These are phyloP conservation scores for Diutina mesorugosa DNA, from an alignment of 1,139 yeast genomes.

Conservation along the genomic window DNA sequence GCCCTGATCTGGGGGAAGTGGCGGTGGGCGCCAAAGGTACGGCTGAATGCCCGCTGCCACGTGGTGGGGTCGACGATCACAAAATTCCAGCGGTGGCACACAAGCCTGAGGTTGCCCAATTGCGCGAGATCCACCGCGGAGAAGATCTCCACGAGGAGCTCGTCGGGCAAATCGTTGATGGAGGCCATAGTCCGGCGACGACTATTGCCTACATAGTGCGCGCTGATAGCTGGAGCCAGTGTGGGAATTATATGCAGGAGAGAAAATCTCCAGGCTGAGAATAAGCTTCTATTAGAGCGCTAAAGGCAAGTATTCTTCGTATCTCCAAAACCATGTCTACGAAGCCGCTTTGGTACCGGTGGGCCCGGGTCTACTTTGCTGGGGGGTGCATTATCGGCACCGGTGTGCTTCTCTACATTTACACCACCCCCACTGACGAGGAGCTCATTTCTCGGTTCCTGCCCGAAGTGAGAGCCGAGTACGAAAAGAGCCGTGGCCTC, in stretches of 20 bases:
- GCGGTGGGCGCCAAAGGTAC: conserved; percentile 26
- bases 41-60: conserved; percentile 46
- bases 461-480: conserved; percentile 71
- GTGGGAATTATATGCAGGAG: background rate
- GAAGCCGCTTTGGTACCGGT: conserved; percentile 13
- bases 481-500: conserved; percentile 51
- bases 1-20: conserved; percentile 46
- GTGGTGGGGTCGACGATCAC: conserved; percentile 44
- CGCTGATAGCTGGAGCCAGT: background rate
- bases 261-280: background rate
- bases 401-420: conserved; percentile 56
- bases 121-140: conserved; percentile 45
- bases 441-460: conserved; percentile 60
- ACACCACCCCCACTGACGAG: conserved; percentile 77
- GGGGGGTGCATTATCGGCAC: conserved; percentile 52
- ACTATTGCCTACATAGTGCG: background rate
- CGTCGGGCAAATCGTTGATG: conserved; percentile 39
- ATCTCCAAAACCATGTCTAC: background rate
- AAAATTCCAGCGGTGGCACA: conserved; percentile 39
- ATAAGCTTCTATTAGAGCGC: too few relatives aligned
- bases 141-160: conserved; percentile 42
- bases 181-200: background rate
- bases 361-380: conserved; percentile 45
- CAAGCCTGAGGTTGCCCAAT: conserved; percentile 33
- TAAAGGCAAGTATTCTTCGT: background rate